Conservation (phyloP, 208 protist genomes). For the Crithidia acanthocephali region DNA sequence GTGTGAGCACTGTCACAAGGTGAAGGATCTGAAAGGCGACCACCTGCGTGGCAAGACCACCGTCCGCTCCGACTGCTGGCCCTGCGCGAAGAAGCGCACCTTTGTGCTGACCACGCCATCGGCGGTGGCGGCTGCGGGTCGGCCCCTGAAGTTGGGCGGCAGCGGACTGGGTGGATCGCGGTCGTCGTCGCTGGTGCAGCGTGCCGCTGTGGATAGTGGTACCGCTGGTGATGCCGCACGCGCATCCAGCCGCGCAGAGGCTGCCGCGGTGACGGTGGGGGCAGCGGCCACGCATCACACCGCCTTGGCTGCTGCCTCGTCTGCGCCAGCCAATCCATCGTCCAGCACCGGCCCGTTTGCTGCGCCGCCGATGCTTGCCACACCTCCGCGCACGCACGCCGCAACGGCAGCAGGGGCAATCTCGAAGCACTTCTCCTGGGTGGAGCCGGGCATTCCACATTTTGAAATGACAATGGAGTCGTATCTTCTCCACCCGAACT, state of each 20-base stretch:
- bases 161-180: neutral
- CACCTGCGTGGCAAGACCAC: slow-evolving; percentile 52
- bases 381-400: neutral
- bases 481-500: neutral
- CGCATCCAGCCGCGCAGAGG: neutral
- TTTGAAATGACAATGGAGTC: neutral
- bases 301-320: neutral
- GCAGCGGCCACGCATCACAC: neutral
- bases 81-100: slow-evolving; percentile 48
- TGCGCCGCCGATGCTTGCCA: neutral
- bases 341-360: neutral
- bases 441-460: slow-evolving; percentile 3
- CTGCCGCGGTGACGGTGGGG: neutral
- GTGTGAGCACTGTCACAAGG: slow-evolving; percentile 46
- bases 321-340: neutral
- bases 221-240: neutral
- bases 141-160: slow-evolving; percentile 1
- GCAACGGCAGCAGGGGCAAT: neutral
- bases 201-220: neutral
- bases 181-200: neutral
- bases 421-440: slow-evolving; percentile 6
- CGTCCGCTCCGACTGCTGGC: slow-evolving; percentile 64
- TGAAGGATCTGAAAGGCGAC: slow-evolving; percentile 45
- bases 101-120: slow-evolving; percentile 31
- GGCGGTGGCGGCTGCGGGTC: slow-evolving; percentile 34